Conservation (phyloP, 78 protist genomes). For the Dictyostelium citrinum region DNA sequence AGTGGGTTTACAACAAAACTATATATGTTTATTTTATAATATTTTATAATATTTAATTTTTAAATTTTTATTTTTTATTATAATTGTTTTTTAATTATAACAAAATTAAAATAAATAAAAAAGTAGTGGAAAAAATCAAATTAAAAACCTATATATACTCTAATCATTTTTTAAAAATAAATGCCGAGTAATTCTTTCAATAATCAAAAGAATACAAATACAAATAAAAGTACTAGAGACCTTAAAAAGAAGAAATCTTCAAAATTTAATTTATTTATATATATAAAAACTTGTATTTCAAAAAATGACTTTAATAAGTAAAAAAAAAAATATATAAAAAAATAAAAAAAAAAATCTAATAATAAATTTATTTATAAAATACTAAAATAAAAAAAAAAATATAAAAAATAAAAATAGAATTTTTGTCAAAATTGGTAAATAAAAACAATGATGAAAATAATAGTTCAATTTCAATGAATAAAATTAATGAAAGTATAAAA, state of each 20-base stretch:
- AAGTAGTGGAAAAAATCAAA: neutral
- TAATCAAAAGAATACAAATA: neutral
- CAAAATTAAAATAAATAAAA: neutral
- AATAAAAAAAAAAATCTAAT: neutral
- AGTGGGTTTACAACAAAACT: neutral
- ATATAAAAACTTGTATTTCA: neutral
- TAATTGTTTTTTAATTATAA: neutral
- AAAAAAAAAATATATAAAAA: too few species aligned
- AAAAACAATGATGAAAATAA: neutral
- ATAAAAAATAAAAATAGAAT: neutral
- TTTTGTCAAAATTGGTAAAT: constrained; percentile 11
- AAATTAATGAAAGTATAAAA: neutral
- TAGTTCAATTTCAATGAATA: neutral
- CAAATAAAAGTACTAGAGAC: neutral
- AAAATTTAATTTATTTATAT: neutral
- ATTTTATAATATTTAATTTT: neutral
- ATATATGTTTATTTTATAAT: neutral
- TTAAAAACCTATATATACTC: neutral
- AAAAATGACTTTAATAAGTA: constrained; percentile 1
- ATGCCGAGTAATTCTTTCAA: neutral
- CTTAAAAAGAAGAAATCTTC: neutral
- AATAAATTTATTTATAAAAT: neutral
- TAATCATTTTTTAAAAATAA: neutral
- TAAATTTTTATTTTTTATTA: neutral
- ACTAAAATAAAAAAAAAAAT: neutral